These are phyloP conservation scores for Oenanthe javanica DNA, from an alignment of 140 eudicot genomes.

Conservation along the genomic window DNA sequence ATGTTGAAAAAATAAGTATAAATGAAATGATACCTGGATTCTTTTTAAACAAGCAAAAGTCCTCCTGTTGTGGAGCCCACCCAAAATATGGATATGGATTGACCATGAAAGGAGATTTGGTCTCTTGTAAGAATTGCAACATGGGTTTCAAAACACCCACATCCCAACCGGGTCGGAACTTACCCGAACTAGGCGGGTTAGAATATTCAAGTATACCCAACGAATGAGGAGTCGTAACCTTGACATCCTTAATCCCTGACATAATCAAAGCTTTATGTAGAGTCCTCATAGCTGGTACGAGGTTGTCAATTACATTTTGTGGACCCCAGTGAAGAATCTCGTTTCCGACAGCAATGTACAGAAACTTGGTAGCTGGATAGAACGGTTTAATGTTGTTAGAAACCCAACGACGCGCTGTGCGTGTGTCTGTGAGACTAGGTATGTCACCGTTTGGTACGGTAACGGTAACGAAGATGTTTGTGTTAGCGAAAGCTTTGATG, in stretches of 20 bases:
- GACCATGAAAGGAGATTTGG: slow-evolving; percentile 85
- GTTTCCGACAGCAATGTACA: slow-evolving; percentile 67
- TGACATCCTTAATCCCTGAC: slow-evolving; percentile 40
- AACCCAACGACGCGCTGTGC: slow-evolving; percentile 65
- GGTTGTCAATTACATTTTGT: slow-evolving; percentile 53
- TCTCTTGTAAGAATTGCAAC: slow-evolving; percentile 52
- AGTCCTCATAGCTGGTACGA: slow-evolving; percentile 70
- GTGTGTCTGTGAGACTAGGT: slow-evolving; percentile 40
- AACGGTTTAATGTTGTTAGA: slow-evolving; percentile 48
- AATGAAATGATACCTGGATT: slow-evolving; percentile 31
- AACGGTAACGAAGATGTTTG: slow-evolving; percentile 42
- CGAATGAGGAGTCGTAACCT: slow-evolving; percentile 75
- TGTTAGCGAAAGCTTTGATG: slow-evolving; percentile 70
- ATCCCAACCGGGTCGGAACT: slow-evolving; percentile 96
- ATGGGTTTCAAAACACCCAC: slow-evolving; percentile 63
- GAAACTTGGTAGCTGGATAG: slow-evolving; percentile 58
- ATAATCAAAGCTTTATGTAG: slow-evolving; percentile 45
- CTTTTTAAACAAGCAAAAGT: slow-evolving; percentile 41
- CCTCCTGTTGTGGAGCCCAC: slow-evolving; percentile 35
- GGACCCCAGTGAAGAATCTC: slow-evolving; percentile 99
- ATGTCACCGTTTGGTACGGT: slow-evolving; percentile 92
- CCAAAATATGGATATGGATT: slow-evolving; percentile 94
- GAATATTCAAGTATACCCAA: slow-evolving; percentile 50
- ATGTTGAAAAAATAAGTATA: too few relatives aligned
- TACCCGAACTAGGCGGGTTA: slow-evolving; percentile 73